Base-by-base conservation (phyloP, 1,284 basidiomycete species). In the Ustilago xerochloae region DNA sequence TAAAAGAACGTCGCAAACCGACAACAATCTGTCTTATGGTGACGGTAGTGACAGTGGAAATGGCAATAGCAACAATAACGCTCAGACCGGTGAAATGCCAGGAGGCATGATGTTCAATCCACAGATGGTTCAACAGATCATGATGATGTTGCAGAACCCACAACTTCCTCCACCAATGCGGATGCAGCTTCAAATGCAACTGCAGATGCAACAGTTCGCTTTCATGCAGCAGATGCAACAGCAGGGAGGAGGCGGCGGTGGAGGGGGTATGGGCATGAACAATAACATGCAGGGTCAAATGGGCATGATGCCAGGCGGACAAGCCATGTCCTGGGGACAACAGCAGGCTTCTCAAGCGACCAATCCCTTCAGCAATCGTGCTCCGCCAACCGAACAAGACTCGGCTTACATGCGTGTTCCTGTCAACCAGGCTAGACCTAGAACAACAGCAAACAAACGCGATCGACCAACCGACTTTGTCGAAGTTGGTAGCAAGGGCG, bases 181-280 rank as follows among this genome's bases (percentile, higher is more conserved):
- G 22, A 81, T 82, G 77, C 79, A 82, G 60, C 62, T 81, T 22
- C 81, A 83, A 63, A 83, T 82, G 80, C 81, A 83, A 48, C 45
- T 83, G 46, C 81, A 82, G 41, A 75, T 82, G 59, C 74, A 81
- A 59, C 82, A 81, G 49, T 76, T 77, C 45, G 74, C 77, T 26
- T 79, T 80, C 28, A 78, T 78, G 76, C 75, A 82, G 50, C 70
- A 77, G 46, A 64, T 62, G 63, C 75, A 78, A 52, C 61, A 66
- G 22, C 57, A 38, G 24, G 51, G 52, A 10, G 61, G 60, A 1
- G 52, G 50, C 38, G 63, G 59, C 18, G 47, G 47, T 1, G 46
- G 29, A 20, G 18, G 10, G n/a, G 18, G n/a, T 5, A 32, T 28
- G 28, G 47, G 38, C 12, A 62, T 57, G 63, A 54, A 43, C 45